phyloP scores from a whole-genome alignment of 2,329 filamentous ascomycete species.

The Rhynchosporium agropyri region DNA sequence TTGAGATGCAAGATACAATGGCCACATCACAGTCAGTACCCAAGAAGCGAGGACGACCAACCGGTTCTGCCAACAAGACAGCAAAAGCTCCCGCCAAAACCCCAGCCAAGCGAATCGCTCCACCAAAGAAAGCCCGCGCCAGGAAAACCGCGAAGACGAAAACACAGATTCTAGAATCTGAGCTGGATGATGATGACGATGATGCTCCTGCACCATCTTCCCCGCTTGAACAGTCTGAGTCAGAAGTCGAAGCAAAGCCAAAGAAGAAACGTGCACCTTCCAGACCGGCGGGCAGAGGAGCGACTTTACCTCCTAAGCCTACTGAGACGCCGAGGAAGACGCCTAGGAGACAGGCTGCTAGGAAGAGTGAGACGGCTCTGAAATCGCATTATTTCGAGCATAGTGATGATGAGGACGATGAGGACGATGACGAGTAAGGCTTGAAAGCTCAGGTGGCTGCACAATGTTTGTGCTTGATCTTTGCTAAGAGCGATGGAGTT shows the following conservation, averaged over 20 bases:
- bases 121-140: slow-evolving; percentile 7
- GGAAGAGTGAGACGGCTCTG: slow-evolving; percentile 36
- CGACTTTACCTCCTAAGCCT: slow-evolving; percentile 17
- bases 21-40: slow-evolving; percentile 12
- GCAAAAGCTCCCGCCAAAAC: slow-evolving; percentile 23
- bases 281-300: slow-evolving; percentile 21
- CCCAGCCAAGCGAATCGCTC: slow-evolving; percentile 21
- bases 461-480: not conserved
- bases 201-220: slow-evolving; percentile 27
- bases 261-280: slow-evolving; percentile 11
- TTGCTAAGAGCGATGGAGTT: slow-evolving; percentile 3
- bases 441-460: not conserved
- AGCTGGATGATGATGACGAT: slow-evolving; percentile 27
- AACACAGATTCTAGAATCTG: slow-evolving; percentile 22
- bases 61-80: slow-evolving; percentile 27
- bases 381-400: slow-evolving; percentile 41
- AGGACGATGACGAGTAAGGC: slow-evolving; percentile 10
- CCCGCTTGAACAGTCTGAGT: not conserved
- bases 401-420: slow-evolving; percentile 33
- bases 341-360: slow-evolving; percentile 35
- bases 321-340: slow-evolving; percentile 30
- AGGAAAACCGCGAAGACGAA: slow-evolving; percentile 24
- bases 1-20: slow-evolving; percentile 24
- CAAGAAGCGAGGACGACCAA: slow-evolving; percentile 32
- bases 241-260: slow-evolving; percentile 19